Base-by-base conservation (phyloP, 192 early-diverging fungal genomes). In the Funneliformis mosseae region DNA sequence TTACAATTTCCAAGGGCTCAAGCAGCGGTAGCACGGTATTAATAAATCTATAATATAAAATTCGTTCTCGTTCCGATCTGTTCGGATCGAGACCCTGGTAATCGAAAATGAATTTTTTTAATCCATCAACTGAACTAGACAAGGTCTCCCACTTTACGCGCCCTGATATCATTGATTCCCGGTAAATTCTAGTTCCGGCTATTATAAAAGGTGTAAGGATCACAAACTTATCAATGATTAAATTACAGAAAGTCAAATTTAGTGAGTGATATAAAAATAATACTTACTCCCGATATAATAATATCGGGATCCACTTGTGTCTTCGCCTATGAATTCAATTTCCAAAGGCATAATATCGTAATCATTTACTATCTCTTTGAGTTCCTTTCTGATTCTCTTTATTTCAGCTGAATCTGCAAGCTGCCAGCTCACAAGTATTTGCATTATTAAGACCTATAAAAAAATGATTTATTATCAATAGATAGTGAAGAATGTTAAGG, bases 241-340 rank as follows among this genome's bases (percentile, higher is more conserved):
- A 42, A 18, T 23, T 9, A 12, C 9, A 7, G 33, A 28, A 66
- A 33, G 12, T 27, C 7, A 66, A 66, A 66, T 28, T n/a, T 42
- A 7, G 10, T 70, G n/a, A 21, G 0, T 6, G 8, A n/a, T 9
- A 8, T 43, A 68, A 33, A 9, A 41, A 9, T 33, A 3, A 21
- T 42, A 70, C 68, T 43, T 42, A 70, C 68, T 70, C 1, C 68
- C 68, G 8, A 70, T n/a, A 70, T 70, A 70, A 70, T 70, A 70
- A 70, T 70, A 70, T 42, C 38, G 28, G 2, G 68, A 38, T 9
- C 41, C 68, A 8, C 41, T 70, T 8, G 38, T 70, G 41, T 70
- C 68, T 42, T 70, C 68, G 23, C 68, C 68, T 8, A 70, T 21
- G n/a, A 70, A 41, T 70, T 70, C 68, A 41, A 70, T 41, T 70